Evolutionary conservation across 257 asterid species (phyloP), one percentile per base, ranked within the genome.

Genomic region (Solanum ossicruentum): DNA sequence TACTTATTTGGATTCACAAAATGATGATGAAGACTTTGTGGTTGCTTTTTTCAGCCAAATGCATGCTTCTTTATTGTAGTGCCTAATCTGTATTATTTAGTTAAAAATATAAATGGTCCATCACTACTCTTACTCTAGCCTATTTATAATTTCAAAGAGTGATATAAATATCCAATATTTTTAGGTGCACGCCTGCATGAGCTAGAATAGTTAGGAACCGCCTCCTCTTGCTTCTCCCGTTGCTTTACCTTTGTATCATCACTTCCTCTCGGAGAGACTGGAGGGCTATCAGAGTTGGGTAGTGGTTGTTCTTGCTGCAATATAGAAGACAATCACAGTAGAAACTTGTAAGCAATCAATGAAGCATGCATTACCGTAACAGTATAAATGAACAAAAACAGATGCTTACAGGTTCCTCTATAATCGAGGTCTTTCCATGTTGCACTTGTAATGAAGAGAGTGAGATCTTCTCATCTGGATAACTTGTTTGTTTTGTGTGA

Each of bases 191-290:
- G 3, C 47, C 17, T 51, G 82, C 82, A 52, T 51, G 65, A 26
- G 49, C 26, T 15, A 26, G 65, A 75, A 77, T 77, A 77, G 82
- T 51, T 52, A 78, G 51, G 26, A 78, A 13, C 45, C 83, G 66
- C 49, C 11, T 26, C 12, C 49, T 61, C 61, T 7, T 75, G 81
- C 41, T 12, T 73, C 81, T 73, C 21, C 20, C 0, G 4, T 75
- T 49, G 61, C 10, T 15, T 84, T 88, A 93, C 98, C 98, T 92
- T 93, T 63, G 91, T 85, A 51, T 92, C 96, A 73, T 88, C 95
- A 73, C 97, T 93, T 56, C 89, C 92, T 86, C 96, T 86, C 0
- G 98, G 97, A 56, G 97, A 92, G 23, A 70, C 84, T 45, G 94
- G 94, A 86, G 94, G 97, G 85, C 93, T 92, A 70, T 88, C 93